Percentiles rank a stretch among this genome's conserved stretches.
These are phyloP conservation scores for Solanum pimpinellifolium DNA, from an alignment of 257 asterid genomes.

Conservation along the genomic window DNA sequence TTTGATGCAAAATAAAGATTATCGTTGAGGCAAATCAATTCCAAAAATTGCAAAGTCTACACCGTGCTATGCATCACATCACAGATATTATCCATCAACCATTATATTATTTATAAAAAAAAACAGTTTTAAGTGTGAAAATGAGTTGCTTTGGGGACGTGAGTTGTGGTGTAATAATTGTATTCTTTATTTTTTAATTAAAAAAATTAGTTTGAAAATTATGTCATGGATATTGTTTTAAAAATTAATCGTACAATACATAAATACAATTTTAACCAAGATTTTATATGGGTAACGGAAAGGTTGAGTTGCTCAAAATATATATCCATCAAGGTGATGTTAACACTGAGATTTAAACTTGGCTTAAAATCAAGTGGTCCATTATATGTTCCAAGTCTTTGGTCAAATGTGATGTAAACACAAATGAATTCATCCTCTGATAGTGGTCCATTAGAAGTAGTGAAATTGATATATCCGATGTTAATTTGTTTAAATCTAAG, in stretches of 20 bases:
- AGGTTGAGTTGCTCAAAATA: not conserved
- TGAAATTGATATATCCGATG: not conserved
- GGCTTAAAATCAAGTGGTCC: not conserved
- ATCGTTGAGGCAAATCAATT: not conserved
- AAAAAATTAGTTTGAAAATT: not conserved
- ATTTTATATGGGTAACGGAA: fast-evolving
- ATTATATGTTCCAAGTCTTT: not conserved
- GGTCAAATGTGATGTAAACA: not conserved
- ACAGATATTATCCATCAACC: not conserved
- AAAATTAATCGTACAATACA: not conserved
- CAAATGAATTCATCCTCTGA: not conserved
- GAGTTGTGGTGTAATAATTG: not conserved
- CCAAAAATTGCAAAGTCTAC: not conserved
- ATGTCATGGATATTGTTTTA: fast-evolving
- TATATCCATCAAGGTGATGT: not conserved
- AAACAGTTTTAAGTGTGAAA: not conserved
- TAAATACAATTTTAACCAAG: fast-evolving
- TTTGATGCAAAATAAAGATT: not conserved
- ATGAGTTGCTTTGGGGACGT: not conserved
- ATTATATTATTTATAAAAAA: not conserved
- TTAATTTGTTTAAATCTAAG: not conserved
- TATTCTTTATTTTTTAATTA: not conserved
- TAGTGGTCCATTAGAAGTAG: not conserved
- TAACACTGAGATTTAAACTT: not conserved
- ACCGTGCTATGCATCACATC: not conserved